Evolutionary conservation across 1,139 yeast genomes (phyloP), one percentile per base, ranked within the genome.

Genomic region (Debaryomyces fabryi): DNA sequence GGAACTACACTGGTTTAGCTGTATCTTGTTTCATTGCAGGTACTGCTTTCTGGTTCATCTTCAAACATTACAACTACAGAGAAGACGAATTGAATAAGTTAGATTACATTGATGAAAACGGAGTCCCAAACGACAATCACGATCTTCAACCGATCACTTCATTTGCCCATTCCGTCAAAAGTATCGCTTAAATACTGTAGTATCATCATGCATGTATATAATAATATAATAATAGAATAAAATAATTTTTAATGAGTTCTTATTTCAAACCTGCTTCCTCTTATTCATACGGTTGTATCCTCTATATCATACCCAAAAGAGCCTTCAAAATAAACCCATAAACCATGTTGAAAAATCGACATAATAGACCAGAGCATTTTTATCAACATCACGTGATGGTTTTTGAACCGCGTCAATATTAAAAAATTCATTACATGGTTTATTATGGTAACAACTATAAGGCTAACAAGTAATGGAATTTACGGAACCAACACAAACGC

Each of bases 1-100:
- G 88, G 88, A 74, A 79, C 59, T 86, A 81, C 68, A 71, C 82
- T 42, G 87, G 87, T 50, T 74, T 86, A 55, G 85, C 84, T 12
- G 69, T 76, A 42, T 72, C 87, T 18, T 76, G 86, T 58, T 71
- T 82, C 62, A 59, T 82, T 54, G 82, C 86, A 25, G 92, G 91
- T 38, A 54, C 72, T 50, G 50, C 74, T 35, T 86, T 86, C 81
- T 86, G 87, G 87, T 43, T 82, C 57, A 58, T 72, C 49, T 86
- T 83, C 82, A 67, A 71, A 40, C 75, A 74, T 54, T 82, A 79
- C 66, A 85, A 86, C 63, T 65, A 68, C 35, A 71, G 68, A 51
- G 90, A 85, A 67, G 88, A 84, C 52, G 82, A 74, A 54, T 74
- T 81, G 70, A 85, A 85, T 65, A 72, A 71, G 44, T 71, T 85